A percentile compares a stretch with the other conserved stretches of the same genome.
These are phyloP conservation scores for Beauveria rudraprayagi DNA, from an alignment of 2,329 filamentous ascomycete genomes.

Conservation along the genomic window DNA sequence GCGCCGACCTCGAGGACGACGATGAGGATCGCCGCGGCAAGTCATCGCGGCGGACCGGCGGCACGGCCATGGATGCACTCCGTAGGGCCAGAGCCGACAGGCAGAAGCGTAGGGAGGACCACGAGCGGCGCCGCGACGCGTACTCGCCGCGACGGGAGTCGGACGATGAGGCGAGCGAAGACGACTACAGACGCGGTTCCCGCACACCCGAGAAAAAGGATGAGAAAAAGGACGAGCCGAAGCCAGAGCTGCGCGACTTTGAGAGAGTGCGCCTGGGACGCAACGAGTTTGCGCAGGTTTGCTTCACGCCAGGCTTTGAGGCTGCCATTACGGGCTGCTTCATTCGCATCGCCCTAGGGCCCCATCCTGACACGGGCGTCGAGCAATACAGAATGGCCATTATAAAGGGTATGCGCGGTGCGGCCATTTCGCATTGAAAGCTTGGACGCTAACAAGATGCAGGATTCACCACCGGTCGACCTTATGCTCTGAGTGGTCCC, in stretches of 20 bases:
- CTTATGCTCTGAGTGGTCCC: slow-evolving; percentile 75
- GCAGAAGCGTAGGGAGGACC: slow-evolving; percentile 41
- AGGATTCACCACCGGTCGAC: slow-evolving; percentile 72
- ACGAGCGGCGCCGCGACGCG: slow-evolving; percentile 52
- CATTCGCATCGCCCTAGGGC: slow-evolving; percentile 74
- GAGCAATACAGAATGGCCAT: slow-evolving; percentile 81
- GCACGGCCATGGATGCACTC: slow-evolving; percentile 63
- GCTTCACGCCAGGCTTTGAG: slow-evolving; percentile 88
- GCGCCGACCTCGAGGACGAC: slow-evolving; percentile 71
- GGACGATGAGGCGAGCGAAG: slow-evolving; percentile 64
- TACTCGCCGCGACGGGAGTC: slow-evolving; percentile 28
- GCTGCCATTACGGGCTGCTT: slow-evolving; percentile 75
- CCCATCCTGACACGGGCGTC: slow-evolving; percentile 61
- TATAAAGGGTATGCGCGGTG: slow-evolving; percentile 61
- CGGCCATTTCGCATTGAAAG: background rate
- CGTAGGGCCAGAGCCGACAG: slow-evolving; percentile 56
- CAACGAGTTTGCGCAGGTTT: slow-evolving; percentile 80
- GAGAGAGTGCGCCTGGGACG: slow-evolving; percentile 78
- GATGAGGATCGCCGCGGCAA: slow-evolving; percentile 42
- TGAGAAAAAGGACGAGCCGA: slow-evolving; percentile 52
- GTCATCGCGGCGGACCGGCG: slow-evolving; percentile 57
- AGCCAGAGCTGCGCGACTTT: slow-evolving; percentile 69
- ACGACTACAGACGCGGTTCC: slow-evolving; percentile 57
- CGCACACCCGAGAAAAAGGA: slow-evolving; percentile 51
- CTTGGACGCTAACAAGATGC: slow-evolving; percentile 17